Conservation (phyloP, 1,139 yeast species). For the Candida neerlandica region DNA sequence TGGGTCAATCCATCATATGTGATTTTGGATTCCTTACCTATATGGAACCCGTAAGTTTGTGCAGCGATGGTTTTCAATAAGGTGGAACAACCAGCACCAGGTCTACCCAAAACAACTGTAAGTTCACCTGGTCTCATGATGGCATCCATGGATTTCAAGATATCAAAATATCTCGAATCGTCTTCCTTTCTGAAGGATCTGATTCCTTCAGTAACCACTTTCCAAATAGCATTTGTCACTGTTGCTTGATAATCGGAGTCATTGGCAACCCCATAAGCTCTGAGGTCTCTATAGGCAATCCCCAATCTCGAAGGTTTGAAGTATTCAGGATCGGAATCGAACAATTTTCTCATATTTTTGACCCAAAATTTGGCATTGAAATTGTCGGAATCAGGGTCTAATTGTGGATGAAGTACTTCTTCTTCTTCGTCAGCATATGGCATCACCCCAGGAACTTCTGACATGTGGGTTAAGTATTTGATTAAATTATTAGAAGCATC, state of each 20-base stretch:
- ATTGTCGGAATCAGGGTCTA: constrained; percentile 14
- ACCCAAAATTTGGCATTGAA: constrained; percentile 57
- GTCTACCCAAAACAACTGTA: constrained; percentile 38
- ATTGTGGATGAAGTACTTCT: neutral
- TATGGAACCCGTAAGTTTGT: constrained; percentile 35
- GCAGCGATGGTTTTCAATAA: constrained; percentile 34
- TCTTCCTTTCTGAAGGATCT: constrained; percentile 29
- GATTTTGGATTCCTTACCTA: constrained; percentile 28
- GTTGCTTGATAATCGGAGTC: constrained; percentile 81
- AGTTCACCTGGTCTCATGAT: constrained; percentile 33
- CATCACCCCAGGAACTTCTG: constrained; percentile 52
- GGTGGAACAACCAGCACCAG: constrained; percentile 38
- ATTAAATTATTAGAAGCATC: constrained; percentile 17
- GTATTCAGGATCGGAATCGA: constrained; percentile 59
- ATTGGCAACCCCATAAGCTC: constrained; percentile 74
- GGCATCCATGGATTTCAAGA: constrained; percentile 36
- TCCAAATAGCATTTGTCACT: constrained; percentile 52
- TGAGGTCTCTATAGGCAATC: constrained; percentile 62
- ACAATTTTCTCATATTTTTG: constrained; percentile 59
- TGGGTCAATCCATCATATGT: constrained; percentile 53
- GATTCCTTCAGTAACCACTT: constrained; percentile 21
- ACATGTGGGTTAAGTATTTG: constrained; percentile 50
- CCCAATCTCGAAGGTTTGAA: constrained; percentile 67
- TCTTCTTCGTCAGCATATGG: constrained; percentile 29
- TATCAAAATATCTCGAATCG: constrained; percentile 29